phyloP scores from a whole-genome alignment of 75 land plant species.

The Sequoia sempervirens region DNA sequence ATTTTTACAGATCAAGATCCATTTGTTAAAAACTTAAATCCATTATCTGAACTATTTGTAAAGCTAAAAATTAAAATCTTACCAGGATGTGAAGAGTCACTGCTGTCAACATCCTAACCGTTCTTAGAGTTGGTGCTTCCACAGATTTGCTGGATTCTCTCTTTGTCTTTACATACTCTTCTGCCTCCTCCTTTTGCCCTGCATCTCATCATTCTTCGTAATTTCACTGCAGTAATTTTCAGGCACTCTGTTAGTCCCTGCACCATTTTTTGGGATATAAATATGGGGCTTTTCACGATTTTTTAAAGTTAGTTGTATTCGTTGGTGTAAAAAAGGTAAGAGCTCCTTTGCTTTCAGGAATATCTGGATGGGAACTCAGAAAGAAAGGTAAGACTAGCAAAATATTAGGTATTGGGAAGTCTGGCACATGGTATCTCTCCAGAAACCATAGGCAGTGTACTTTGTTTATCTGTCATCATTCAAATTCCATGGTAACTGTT shows the following conservation, averaged over 20 bases:
- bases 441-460: background rate
- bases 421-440: background rate
- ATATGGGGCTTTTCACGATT: background rate
- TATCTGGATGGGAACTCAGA: background rate
- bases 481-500: background rate
- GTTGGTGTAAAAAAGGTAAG: background rate
- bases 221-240: background rate
- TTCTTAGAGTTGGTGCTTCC: background rate
- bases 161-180: background rate
- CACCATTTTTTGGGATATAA: background rate
- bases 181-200: background rate
- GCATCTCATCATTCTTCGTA: background rate
- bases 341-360: background rate
- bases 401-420: background rate
- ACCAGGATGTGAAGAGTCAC: background rate
- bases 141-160: background rate
- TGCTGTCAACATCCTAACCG: background rate
- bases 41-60: background rate
- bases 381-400: background rate
- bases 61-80: background rate
- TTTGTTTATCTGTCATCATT: background rate
- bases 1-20: background rate
- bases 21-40: background rate
- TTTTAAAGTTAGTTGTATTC: background rate
- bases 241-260: background rate